Percentiles rank a stretch among this genome's conserved stretches.
Evolutionary conservation across 1,284 basidiomycete genomes (phyloP).

Genomic region (Ceratobasidium sp.): DNA sequence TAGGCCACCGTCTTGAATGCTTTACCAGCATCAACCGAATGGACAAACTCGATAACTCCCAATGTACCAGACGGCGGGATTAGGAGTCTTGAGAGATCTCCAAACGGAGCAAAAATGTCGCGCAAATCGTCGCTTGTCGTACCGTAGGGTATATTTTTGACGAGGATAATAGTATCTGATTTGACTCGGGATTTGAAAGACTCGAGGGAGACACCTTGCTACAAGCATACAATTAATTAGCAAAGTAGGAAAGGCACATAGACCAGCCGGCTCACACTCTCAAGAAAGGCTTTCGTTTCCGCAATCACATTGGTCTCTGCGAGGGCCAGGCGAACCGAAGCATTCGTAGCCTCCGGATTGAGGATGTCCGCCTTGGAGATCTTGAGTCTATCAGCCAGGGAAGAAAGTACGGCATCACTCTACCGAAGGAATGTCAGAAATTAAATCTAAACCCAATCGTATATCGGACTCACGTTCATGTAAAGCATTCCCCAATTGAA

Average conservation of each 20-base stretch:
- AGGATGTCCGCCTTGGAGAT: constrained; percentile 89
- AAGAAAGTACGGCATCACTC: constrained; percentile 89
- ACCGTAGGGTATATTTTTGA: constrained; percentile 97
- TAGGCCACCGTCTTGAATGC: constrained; percentile 90
- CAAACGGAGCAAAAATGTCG: constrained; percentile 83
- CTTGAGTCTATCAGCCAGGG: constrained; percentile 82
- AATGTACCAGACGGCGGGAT: constrained; percentile 95
- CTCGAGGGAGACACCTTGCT: constrained; percentile 61
- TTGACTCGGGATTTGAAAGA: constrained; percentile 58
- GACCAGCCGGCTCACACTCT: constrained; percentile 63
- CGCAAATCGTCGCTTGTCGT: constrained; percentile 80
- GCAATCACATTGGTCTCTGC: constrained; percentile 97
- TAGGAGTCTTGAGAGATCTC: constrained; percentile 78
- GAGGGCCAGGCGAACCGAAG: constrained; percentile 93
- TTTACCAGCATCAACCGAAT: constrained; percentile 72
- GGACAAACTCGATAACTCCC: constrained; percentile 88
- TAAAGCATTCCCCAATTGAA: constrained; percentile 98
- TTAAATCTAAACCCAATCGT: constrained; percentile 44
- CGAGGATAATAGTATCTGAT: constrained; percentile 86
- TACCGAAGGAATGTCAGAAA: constrained; percentile 53
- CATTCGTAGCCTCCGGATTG: constrained; percentile 68
- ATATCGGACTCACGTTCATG: constrained; percentile 86
- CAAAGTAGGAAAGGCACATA: constrained; percentile 18
- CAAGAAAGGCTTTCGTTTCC: constrained; percentile 91
- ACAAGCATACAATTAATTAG: not conserved